These are phyloP conservation scores for Tinospora cordifolia DNA, from an alignment of 164 flowering plant species.

Conservation along the genomic window DNA sequence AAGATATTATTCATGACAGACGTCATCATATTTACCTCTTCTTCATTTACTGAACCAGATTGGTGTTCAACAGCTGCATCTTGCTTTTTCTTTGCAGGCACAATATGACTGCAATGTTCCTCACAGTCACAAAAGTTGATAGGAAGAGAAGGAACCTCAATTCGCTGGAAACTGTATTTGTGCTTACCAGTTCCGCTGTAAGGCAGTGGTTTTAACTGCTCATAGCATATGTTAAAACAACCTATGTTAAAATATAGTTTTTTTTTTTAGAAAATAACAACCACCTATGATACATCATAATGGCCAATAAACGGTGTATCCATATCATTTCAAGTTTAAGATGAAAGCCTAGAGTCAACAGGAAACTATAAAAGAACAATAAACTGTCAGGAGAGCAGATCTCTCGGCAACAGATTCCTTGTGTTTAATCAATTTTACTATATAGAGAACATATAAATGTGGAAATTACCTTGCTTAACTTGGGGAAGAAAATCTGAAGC, in stretches of 20 bases:
- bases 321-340: too few relatives aligned
- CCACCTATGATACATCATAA: not conserved
- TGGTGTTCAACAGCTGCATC: constrained; percentile 20
- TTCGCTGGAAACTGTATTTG: constrained; percentile 83
- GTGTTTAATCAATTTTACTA: too few relatives aligned
- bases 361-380: not conserved
- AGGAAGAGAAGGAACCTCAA: constrained; percentile 62
- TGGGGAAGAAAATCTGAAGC: constrained; percentile 62
- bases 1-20: constrained; percentile 67
- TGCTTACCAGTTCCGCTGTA: constrained; percentile 81
- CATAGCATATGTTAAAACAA: constrained; percentile 5
- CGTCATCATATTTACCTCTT: constrained; percentile 61
- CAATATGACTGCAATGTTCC: constrained; percentile 43
- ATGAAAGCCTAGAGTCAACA: too few relatives aligned
- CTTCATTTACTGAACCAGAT: constrained; percentile 30
- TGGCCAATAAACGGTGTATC: not conserved
- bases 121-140: constrained; percentile 84
- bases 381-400: not conserved
- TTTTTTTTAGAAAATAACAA: not conserved
- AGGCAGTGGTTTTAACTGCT: constrained; percentile 67
- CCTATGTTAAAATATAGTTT: not conserved
- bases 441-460: not conserved
- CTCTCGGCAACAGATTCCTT: too few relatives aligned
- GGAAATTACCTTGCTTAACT: constrained; percentile 45
- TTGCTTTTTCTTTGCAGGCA: constrained; percentile 15